These are phyloP conservation scores for Dothistroma septosporum DNA, from an alignment of 2,329 filamentous ascomycete genomes.

Conservation along the genomic window DNA sequence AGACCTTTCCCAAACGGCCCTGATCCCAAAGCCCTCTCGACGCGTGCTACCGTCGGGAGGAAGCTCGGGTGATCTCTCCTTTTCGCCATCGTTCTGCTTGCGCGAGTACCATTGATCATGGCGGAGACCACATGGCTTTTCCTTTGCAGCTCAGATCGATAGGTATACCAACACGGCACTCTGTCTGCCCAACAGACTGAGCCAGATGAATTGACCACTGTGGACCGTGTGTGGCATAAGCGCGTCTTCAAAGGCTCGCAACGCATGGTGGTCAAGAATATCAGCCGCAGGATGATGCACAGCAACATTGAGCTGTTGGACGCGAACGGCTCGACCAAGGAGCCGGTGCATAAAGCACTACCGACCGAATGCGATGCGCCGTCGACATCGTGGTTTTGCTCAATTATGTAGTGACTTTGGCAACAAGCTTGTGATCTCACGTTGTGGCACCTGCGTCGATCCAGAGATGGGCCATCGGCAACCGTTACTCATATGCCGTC, in stretches of 20 bases:
- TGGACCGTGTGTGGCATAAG: conserved; percentile 2
- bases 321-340: not conserved
- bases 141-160: not conserved
- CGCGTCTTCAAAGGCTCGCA: not conserved
- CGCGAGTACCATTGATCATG: not conserved
- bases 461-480: not conserved
- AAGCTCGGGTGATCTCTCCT: not conserved
- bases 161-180: not conserved
- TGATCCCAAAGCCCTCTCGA: not conserved
- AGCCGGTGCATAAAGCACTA: not conserved
- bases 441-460: not conserved
- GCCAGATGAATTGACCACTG: conserved; percentile 1
- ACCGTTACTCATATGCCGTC: not conserved
- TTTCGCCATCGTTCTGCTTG: not conserved
- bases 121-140: not conserved
- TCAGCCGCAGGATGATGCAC: not conserved
- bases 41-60: not conserved
- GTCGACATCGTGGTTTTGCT: not conserved
- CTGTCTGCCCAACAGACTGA: conserved; percentile 1
- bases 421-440: not conserved
- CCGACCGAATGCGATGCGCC: not conserved
- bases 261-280: not conserved
- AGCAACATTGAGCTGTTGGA: not conserved
- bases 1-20: too few species aligned
- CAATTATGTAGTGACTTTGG: not conserved